Base-by-base conservation (phyloP, 352 stramenopile genomes). In the Phytophthora agathidicida region DNA sequence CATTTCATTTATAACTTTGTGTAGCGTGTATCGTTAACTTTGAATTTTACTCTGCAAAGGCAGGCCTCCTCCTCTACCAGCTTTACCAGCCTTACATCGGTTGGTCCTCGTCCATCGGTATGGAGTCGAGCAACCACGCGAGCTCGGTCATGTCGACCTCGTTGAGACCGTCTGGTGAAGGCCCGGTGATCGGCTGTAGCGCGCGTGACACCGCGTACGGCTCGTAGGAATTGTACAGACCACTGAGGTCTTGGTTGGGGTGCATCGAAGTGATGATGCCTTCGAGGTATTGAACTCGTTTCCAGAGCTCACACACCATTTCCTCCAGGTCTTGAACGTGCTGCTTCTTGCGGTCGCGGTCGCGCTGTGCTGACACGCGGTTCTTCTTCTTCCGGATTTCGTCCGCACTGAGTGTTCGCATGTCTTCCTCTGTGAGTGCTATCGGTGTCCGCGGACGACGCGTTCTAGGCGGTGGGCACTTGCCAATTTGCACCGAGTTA, bases 321-420 rank as follows among this genome's bases (percentile, higher is more conserved):
- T 71, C 72, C 23, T 89, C 74, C 11, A 91, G 65, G 23, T 86
- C 75, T 9, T 76, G 60, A 3, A 83, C 71, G 36, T 83, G 74
- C 36, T 83, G 75, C 38, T 88, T 80, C 19, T 79, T 80, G 7
- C 80, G 78, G 41, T 87, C 77, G 9, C 80, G 76, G 13, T 80
- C 76, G 2, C 80, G 68, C 3, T 80, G 71, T 8, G 78, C 78
- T 1, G 81, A 81, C 43, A 91, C 73, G 11, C 78, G 78, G 72
- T 86, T 91, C 63, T 88, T 88, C 33, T 85, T 73, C 41, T 82
- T 82, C 27, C 80, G 71, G 26, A 89, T 63, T 37, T 91, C 74
- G 23, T 75, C 65, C 2, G 73, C 63, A 38, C 65, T 73, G 7
- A 91, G 58, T 13, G 57, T 68, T 36, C 44, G 54, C n/a, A 57